Conservation (phyloP, 2,329 filamentous ascomycete species). For the Aspergillus oerlinghausenensis region DNA sequence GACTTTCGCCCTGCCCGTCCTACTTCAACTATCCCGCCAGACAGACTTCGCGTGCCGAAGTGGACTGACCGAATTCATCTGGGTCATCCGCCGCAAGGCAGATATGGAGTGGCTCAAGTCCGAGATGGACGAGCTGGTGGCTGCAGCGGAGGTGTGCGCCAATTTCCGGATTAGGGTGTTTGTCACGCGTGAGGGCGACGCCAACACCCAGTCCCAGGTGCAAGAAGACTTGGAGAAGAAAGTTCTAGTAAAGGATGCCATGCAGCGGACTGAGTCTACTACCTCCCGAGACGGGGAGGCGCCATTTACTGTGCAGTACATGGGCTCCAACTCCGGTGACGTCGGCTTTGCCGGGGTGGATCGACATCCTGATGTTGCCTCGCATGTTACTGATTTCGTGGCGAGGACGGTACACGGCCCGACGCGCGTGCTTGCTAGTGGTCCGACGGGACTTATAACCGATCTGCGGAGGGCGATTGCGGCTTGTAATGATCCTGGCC, state of each 20-base stretch:
- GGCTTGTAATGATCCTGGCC: constrained; percentile 46
- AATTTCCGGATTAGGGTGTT: constrained; percentile 53
- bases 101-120: constrained; percentile 56
- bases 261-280: not conserved
- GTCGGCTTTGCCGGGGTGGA: not conserved
- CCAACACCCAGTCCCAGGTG: not conserved
- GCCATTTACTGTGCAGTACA: constrained; percentile 8
- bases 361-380: constrained; percentile 34
- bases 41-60: constrained; percentile 11
- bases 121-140: constrained; percentile 52
- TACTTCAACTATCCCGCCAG: constrained; percentile 33
- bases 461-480: constrained; percentile 55
- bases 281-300: constrained; percentile 1
- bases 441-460: constrained; percentile 57
- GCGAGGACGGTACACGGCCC: constrained; percentile 42
- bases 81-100: constrained; percentile 54
- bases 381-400: constrained; percentile 47
- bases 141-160: constrained; percentile 30
- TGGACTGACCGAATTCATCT: constrained; percentile 57
- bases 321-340: constrained; percentile 7
- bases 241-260: not conserved
- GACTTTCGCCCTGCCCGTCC: constrained; percentile 52
- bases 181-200: constrained; percentile 50
- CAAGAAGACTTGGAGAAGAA: not conserved
- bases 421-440: constrained; percentile 57